Conservation (phyloP, 1,139 yeast species). For the Casaregolazyma suthepensis region DNA sequence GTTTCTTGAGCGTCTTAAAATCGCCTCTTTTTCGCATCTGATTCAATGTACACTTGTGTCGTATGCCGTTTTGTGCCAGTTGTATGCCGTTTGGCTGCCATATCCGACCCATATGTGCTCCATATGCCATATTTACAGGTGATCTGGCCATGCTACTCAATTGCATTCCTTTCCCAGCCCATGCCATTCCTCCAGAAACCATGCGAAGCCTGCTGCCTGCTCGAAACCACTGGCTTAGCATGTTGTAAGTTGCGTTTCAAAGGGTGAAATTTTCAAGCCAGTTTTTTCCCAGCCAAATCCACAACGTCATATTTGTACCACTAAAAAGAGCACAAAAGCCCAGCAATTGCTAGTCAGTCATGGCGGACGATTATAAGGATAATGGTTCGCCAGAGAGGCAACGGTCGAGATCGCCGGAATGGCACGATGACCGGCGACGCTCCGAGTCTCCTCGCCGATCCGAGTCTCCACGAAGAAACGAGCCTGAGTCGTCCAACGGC, state of each 20-base stretch:
- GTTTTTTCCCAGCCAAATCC: background rate
- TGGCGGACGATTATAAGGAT: background rate
- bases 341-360: background rate
- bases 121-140: background rate
- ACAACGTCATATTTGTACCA: background rate
- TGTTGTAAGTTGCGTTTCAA: background rate
- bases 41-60: constrained; percentile 20
- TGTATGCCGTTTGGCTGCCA: background rate
- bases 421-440: constrained; percentile 23
- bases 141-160: background rate
- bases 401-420: constrained; percentile 20
- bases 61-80: background rate
- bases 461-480: constrained; percentile 22
- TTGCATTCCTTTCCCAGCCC: too few species aligned
- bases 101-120: background rate
- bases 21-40: constrained; percentile 28
- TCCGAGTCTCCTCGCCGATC: constrained; percentile 25
- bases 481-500: constrained; percentile 1
- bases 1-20: constrained; percentile 32
- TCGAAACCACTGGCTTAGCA: background rate
- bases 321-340: background rate
- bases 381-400: background rate
- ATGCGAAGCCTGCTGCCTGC: background rate
- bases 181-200: background rate
- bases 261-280: background rate